Base-by-base conservation (phyloP, 805 yeast genomes). In the Lipomyces japonicus region DNA sequence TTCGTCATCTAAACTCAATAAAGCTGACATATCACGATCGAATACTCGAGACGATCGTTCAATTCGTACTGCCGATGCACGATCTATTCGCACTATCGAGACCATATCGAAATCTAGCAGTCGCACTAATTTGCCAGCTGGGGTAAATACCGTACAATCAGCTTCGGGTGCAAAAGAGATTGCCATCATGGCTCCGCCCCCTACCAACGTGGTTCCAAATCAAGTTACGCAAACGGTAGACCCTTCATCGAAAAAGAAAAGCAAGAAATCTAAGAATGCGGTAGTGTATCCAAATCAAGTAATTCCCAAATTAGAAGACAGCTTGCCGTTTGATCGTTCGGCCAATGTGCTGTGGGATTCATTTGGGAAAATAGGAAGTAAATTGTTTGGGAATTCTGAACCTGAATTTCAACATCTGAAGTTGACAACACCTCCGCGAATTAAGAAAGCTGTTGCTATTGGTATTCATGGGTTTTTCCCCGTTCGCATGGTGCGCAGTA, bases 401-500 rank as follows among this genome's bases (percentile, higher is more conserved):
- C 39, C 26, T 7, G 39, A 26, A 19, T 48, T 22, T n/a, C 31
- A 51, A 5, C 46, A 35, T 3, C 30, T 54, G n/a, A 42, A 31
- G 10, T 18, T 54, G 12, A 31, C 41, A 3, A 21, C 51, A 7
- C 49, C 59, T 18, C 58, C 54, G 14, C 34, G 44, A 22, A 31
- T 53, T 16, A 18, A 22, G 22, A 79, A 81, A 55, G 86, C 86
- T 0, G 75, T 91, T 26, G 84, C 93, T 31, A 80, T 91, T 51
- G 98, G 98, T 0, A 90, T 91, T 1, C 98, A 91, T 69, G 98
- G 98, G 0, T 91, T 90, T 63, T 91, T 93, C 71, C 98, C 98
- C 0, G 85, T 88, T 1, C 79, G 77, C 55, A 81, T 88, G 75
- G 73, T 93, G 7, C 71, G 98, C 44, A 89, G 95, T 0, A 63